Conservation (phyloP, 345 rosid species). For the Moringa oleifera region DNA sequence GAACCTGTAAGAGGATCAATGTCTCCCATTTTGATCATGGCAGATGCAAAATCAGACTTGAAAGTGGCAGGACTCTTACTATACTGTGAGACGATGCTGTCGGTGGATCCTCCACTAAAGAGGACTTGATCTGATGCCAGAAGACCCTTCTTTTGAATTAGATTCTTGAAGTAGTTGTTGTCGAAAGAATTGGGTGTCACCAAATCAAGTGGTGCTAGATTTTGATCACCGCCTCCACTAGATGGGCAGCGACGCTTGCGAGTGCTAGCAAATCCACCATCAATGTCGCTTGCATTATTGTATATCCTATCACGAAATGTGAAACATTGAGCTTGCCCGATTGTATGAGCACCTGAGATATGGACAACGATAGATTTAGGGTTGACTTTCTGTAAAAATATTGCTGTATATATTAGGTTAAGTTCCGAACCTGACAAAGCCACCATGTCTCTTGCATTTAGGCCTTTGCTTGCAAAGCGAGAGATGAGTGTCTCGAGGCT, state of each 20-base stretch:
- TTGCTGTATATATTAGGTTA: background rate
- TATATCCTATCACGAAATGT: slow-evolving; percentile 45
- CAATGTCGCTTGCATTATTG: slow-evolving; percentile 45
- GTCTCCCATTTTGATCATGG: too few relatives aligned
- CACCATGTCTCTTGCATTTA: slow-evolving; percentile 28
- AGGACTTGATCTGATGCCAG: slow-evolving; percentile 40
- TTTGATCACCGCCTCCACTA: slow-evolving; percentile 17
- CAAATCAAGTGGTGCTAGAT: slow-evolving; percentile 38
- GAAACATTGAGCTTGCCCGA: slow-evolving; percentile 50
- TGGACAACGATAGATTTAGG: too few relatives aligned
- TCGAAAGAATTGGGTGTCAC: slow-evolving; percentile 51
- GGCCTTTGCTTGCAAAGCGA: slow-evolving; percentile 24
- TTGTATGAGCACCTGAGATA: background rate
- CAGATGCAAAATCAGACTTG: slow-evolving; percentile 27
- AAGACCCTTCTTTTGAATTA: slow-evolving; percentile 46
- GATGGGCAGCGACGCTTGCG: slow-evolving; percentile 38
- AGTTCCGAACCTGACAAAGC: slow-evolving; percentile 22
- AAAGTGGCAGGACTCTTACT: slow-evolving; percentile 22
- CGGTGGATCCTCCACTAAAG: slow-evolving; percentile 36
- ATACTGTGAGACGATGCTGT: slow-evolving; percentile 26
- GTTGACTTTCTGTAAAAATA: too few relatives aligned
- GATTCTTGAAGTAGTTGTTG: slow-evolving; percentile 42
- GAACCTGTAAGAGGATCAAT: slow-evolving; percentile 21
- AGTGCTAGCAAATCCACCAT: slow-evolving; percentile 39
- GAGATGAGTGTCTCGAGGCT: slow-evolving; percentile 12